These are phyloP conservation scores for Xylaria venustula DNA, from an alignment of 495 filamentous ascomycete genomes.

Conservation along the genomic window DNA sequence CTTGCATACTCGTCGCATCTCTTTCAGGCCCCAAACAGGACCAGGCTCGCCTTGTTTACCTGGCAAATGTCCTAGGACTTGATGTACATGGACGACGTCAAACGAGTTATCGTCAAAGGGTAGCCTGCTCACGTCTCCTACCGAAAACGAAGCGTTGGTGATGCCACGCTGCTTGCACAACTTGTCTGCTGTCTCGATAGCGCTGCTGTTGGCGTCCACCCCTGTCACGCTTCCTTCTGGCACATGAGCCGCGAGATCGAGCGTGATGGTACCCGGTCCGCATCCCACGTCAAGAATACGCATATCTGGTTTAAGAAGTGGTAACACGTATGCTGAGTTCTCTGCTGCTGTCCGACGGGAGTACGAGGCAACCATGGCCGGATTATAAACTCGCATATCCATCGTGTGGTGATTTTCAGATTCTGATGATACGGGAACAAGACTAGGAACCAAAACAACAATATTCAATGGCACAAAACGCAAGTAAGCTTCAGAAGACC, in stretches of 20 bases:
- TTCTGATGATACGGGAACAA: background rate
- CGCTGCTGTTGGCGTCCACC: conserved; percentile 24
- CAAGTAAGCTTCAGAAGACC: background rate
- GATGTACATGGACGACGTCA: conserved; percentile 51
- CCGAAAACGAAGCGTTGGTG: conserved; percentile 45
- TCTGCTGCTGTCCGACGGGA: conserved; percentile 48
- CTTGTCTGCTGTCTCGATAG: conserved; percentile 25
- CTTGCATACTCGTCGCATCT: conserved; percentile 45
- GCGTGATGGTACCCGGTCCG: conserved; percentile 58
- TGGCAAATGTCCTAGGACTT: conserved; percentile 40
- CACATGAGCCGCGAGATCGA: conserved; percentile 47
- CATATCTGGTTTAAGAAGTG: conserved; percentile 44
- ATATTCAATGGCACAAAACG: background rate
- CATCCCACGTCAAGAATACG: conserved; percentile 60
- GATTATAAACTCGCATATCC: conserved; percentile 32
- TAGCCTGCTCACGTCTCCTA: conserved; percentile 43
- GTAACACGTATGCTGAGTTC: conserved; percentile 51
- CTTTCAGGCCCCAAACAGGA: conserved; percentile 34
- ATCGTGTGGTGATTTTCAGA: background rate
- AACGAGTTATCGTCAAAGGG: conserved; percentile 49
- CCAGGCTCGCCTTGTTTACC: conserved; percentile 17
- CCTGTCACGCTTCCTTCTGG: conserved; percentile 43
- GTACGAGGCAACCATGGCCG: conserved; percentile 29
- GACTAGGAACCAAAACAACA: background rate
- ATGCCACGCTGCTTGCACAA: conserved; percentile 29